Evolutionary conservation across 2,329 filamentous ascomycete species (phyloP).

Genomic region (Zelopaecilomyces penicillatus): DNA sequence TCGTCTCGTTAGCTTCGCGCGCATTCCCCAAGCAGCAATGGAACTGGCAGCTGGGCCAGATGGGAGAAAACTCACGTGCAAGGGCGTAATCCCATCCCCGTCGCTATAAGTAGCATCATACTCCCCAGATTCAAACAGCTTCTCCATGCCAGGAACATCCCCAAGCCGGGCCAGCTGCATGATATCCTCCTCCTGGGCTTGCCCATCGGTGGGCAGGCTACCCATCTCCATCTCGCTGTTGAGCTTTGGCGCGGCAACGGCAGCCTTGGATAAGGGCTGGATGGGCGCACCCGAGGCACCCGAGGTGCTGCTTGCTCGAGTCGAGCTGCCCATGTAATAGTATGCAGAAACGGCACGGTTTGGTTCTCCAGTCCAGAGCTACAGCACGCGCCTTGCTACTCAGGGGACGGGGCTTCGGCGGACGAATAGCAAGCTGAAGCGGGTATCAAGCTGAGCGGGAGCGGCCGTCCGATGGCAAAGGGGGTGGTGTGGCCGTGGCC

Average conservation of each 20-base stretch:
- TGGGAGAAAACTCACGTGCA: slow-evolving; percentile 60
- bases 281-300: slow-evolving; percentile 27
- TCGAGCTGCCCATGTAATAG: slow-evolving; percentile 32
- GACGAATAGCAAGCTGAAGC: too few relatives aligned
- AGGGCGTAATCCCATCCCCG: slow-evolving; percentile 86
- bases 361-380: too few relatives aligned
- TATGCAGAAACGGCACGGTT: too few relatives aligned
- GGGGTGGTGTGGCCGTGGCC: too few relatives aligned
- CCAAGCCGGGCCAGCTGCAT: slow-evolving; percentile 92
- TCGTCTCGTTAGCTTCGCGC: background rate
- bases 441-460: too few relatives aligned
- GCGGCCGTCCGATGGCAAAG: too few relatives aligned
- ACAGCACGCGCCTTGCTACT: too few relatives aligned
- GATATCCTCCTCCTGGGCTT: slow-evolving; percentile 59
- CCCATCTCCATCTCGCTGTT: slow-evolving; percentile 51
- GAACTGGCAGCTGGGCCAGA: background rate
- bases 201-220: slow-evolving; percentile 33
- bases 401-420: too few relatives aligned
- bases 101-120: slow-evolving; percentile 78
- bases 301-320: slow-evolving; percentile 25
- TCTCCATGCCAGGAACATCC: slow-evolving; percentile 79
- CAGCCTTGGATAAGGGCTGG: slow-evolving; percentile 47
- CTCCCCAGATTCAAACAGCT: slow-evolving; percentile 75
- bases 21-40: too few relatives aligned
- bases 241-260: slow-evolving; percentile 45